Evolutionary conservation across 768 basidiomycete genomes (phyloP).

Genomic region (Phylloporus rhodoxanthus): DNA sequence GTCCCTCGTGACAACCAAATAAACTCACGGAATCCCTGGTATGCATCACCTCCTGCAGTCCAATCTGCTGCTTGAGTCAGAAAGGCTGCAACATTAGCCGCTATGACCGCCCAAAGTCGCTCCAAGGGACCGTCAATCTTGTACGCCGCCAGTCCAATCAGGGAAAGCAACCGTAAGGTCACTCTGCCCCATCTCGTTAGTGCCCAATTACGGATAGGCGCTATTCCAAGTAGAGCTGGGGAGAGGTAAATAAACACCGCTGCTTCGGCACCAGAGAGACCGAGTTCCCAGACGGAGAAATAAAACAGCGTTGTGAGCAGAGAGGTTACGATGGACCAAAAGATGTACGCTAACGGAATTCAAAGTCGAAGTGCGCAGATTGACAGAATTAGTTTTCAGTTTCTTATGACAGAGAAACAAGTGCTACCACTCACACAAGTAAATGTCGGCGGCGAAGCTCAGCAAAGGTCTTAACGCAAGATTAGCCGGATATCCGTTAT

Average conservation of each 20-base stretch:
- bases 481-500: background rate
- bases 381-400: conserved; percentile 2
- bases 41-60: conserved; percentile 38
- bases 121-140: conserved; percentile 43
- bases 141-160: conserved; percentile 53
- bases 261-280: conserved; percentile 76
- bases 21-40: conserved; percentile 47
- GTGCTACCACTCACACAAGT: conserved; percentile 45
- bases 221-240: conserved; percentile 52
- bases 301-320: conserved; percentile 81
- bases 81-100: conserved; percentile 47
- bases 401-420: background rate
- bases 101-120: conserved; percentile 52
- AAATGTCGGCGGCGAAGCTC: conserved; percentile 41
- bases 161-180: conserved; percentile 42
- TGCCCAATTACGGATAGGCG: conserved; percentile 41
- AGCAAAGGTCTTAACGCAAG: conserved; percentile 14
- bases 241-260: conserved; percentile 68
- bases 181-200: conserved; percentile 45
- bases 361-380: background rate
- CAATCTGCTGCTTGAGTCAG: conserved; percentile 51
- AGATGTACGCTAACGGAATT: conserved; percentile 54
- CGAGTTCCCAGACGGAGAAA: conserved; percentile 88
- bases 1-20: background rate
- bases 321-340: conserved; percentile 79